Percentiles rank a stretch among this genome's conserved stretches.
These are phyloP conservation scores for Vicia sativa DNA, from an alignment of 306 rosid species.

Conservation along the genomic window DNA sequence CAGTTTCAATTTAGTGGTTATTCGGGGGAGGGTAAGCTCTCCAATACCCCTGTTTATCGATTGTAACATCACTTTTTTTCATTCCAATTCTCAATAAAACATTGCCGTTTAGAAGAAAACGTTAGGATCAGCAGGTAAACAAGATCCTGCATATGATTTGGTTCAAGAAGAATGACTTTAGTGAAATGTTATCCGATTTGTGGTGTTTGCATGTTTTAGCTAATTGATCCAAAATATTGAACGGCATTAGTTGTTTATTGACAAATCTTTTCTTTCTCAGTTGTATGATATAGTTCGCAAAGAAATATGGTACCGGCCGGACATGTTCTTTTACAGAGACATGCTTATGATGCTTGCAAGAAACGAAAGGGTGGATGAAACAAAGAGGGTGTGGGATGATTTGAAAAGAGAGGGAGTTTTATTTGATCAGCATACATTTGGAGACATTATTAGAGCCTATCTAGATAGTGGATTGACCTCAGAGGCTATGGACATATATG, in stretches of 20 bases:
- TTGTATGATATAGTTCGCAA: slow-evolving; percentile 78
- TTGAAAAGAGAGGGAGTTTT: slow-evolving; percentile 68
- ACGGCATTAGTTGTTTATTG: slow-evolving; percentile 21
- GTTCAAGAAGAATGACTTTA: background rate
- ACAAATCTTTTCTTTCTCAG: slow-evolving; percentile 47
- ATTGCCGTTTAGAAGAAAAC: background rate
- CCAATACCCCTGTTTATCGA: background rate
- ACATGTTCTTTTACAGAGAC: slow-evolving; percentile 91
- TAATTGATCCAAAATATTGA: slow-evolving; percentile 10
- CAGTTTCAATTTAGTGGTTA: background rate
- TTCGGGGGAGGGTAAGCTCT: background rate
- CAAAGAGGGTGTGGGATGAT: slow-evolving; percentile 81
- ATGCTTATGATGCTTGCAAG: slow-evolving; percentile 95
- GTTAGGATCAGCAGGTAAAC: background rate
- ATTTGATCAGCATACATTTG: slow-evolving; percentile 96
- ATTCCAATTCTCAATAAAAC: background rate
- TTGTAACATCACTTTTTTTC: background rate
- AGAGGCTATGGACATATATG: slow-evolving; percentile 78
- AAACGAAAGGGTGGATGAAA: slow-evolving; percentile 71
- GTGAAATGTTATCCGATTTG: background rate
- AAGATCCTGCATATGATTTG: background rate
- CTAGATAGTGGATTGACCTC: slow-evolving; percentile 67
- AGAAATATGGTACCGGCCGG: slow-evolving; percentile 97
- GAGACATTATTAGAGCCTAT: slow-evolving; percentile 75
- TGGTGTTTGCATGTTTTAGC: slow-evolving; percentile 3